Evolutionary conservation across 768 basidiomycete species (phyloP), one percentile per base, ranked within the genome.

Genomic region (Leccinum obscurum): DNA sequence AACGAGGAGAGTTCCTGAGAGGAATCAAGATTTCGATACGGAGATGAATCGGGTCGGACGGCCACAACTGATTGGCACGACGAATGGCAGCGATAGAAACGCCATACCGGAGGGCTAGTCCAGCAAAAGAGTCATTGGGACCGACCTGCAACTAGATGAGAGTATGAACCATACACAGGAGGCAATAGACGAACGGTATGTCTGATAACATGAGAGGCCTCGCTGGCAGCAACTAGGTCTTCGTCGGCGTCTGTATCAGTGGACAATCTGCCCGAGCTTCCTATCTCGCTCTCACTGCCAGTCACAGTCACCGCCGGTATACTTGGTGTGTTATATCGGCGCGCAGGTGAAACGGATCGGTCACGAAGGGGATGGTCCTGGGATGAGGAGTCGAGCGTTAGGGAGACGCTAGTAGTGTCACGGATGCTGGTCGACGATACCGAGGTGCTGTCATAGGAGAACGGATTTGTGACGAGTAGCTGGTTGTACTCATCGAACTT

Each of bases 21-120:
- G 95, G 94, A 58, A 98, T 88, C 67, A 90, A 87, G 37, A 97
- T 84, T 6, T 85, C 79, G 51, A 86, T 86, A 30, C 95, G 89
- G 35, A 95, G 82, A 75, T 96, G 93, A 51, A 99, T 90, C 1
- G 93, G 83, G 71, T 98, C 97, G 7, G 92, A 89, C 6, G 93
- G 73, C 97, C 97, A 99, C 8, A 99, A 79, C 64, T 95, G 92
- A 73, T 99, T 99, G 52, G 88, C 87, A 65, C 87, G 82, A 52
- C 95, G 88, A 13, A 99, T 82, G 14, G 90, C 88, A 28, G 92
- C 83, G 56, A 97, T 78, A 17, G 88, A 83, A 56, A 96, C 88
- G 2, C 92, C 93, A 72, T 98, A 97, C 66, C 88, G 92, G 53
- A 98, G 78, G 0, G 96, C 87, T 13, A 98, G 88, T 28, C 93